A percentile compares a stretch with the other conserved stretches of the same genome.
Conservation (phyloP, 164 flowering plant genomes). For the Protea cynaroides region DNA sequence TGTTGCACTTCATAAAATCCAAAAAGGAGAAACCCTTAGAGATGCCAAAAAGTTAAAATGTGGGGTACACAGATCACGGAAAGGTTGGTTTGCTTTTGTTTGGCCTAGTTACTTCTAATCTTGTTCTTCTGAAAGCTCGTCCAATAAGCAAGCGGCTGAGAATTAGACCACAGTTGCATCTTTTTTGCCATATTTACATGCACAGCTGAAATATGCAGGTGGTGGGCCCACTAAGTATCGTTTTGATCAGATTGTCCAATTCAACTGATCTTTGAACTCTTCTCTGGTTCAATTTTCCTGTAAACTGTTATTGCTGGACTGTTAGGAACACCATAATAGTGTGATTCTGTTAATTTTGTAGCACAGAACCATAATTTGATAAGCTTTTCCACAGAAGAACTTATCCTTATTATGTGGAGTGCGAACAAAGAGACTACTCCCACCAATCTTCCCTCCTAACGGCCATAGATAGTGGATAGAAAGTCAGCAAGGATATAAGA, state of each 20-base stretch:
- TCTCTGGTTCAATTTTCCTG: too few relatives aligned
- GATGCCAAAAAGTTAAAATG: not conserved
- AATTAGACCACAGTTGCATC: slow-evolving; percentile 6
- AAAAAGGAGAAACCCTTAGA: not conserved
- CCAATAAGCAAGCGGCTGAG: slow-evolving; percentile 1
- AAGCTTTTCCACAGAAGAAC: too few relatives aligned
- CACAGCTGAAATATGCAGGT: not conserved
- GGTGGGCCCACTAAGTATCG: not conserved
- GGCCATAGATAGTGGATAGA: not conserved
- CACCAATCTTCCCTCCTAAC: not conserved
- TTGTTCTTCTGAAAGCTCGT: not conserved
- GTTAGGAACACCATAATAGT: too few relatives aligned
- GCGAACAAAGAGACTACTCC: not conserved
- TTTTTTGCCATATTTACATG: not conserved
- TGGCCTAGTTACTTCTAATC: not conserved
- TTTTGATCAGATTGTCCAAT: too few relatives aligned
- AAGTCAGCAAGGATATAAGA: not conserved
- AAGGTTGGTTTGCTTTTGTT: not conserved
- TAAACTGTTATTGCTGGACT: too few relatives aligned
- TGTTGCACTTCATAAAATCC: too few relatives aligned
- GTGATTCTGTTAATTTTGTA: too few relatives aligned
- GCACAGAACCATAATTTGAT: too few relatives aligned
- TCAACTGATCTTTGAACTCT: too few relatives aligned
- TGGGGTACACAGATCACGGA: not conserved
- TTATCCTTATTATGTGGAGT: too few relatives aligned